Evolutionary conservation across 1,284 basidiomycete species (phyloP).

Genomic region (Xerocomus minutiporus): DNA sequence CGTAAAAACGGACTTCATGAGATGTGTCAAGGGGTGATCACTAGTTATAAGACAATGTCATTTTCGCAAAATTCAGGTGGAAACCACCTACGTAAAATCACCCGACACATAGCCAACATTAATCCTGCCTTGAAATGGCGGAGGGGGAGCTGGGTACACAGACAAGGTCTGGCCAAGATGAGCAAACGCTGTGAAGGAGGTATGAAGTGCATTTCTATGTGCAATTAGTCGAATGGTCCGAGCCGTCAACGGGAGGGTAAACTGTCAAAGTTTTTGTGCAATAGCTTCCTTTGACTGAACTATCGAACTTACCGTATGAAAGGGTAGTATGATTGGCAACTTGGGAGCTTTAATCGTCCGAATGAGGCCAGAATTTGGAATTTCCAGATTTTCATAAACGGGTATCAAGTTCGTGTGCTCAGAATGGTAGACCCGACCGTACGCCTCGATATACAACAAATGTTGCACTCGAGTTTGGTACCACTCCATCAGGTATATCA

Average conservation of each 20-base stretch:
- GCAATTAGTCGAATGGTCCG: conserved; percentile 53
- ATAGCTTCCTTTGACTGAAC: background rate
- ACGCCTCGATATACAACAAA: conserved; percentile 46
- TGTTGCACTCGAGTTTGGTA: conserved; percentile 47
- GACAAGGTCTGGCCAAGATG: conserved; percentile 30
- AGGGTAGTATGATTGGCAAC: conserved; percentile 54
- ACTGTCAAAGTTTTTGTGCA: conserved; percentile 32
- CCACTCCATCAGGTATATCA: conserved; percentile 53
- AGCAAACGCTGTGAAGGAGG: conserved; percentile 46
- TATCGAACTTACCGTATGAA: conserved; percentile 44
- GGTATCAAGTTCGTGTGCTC: conserved; percentile 12
- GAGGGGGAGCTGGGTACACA: conserved; percentile 42
- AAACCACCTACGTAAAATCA: conserved; percentile 45
- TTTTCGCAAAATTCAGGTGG: background rate
- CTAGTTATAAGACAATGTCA: conserved; percentile 21
- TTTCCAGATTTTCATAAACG: conserved; percentile 16
- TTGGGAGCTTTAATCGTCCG: conserved; percentile 34
- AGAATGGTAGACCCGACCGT: conserved; percentile 31
- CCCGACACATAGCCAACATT: conserved; percentile 59
- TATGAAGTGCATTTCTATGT: conserved; percentile 54
- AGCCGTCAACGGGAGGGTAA: conserved; percentile 51
- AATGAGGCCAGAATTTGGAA: conserved; percentile 35
- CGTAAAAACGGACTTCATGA: conserved; percentile 59
- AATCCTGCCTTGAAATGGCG: conserved; percentile 42
- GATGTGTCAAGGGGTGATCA: conserved; percentile 59